Evolutionary conservation across 805 yeast genomes (phyloP), one percentile per base, ranked within the genome.

Genomic region (Ogataea saltuana): DNA sequence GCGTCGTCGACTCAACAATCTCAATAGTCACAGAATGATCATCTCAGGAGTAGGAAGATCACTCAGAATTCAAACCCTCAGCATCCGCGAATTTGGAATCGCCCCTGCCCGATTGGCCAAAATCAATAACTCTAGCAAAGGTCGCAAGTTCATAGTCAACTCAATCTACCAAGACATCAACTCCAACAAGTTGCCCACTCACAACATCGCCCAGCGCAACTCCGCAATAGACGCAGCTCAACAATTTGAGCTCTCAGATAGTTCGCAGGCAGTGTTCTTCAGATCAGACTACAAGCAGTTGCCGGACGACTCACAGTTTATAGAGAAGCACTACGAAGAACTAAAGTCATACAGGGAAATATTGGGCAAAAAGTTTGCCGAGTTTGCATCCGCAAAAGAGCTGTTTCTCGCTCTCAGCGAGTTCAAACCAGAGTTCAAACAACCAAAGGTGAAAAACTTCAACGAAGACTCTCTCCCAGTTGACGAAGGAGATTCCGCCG

Each of bases 231-330:
- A 51, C 17, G 67, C 67, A 3, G 60, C 58, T 18, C 30, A 46
- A 9, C 51, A 54, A 33, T 61, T 61, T 31, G 42, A 45, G 4
- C 13, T 41, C 9, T 33, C 54, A 15, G 46, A 48, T 20, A 41
- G 30, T 9, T 40, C 47, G 8, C 37, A 46, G 8, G 45, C 53
- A 4, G 38, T 49, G 3, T 36, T 52, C 12, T 22, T 52, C 17
- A 30, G 54, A 3, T 44, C 40, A 1, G 61, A 69, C 17, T 76
- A 76, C 49, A 67, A 60, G 26, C 81, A 76, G 49, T 53, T 76
- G 15, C 81, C 81, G 0, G 81, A 76, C 31, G 80, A 76, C 51
- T 74, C 79, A 0, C 71, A 70, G 47, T 74, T 70, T 53, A 73
- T 76, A 25, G 77, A 73, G 38, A 71, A 73, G 42, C 78, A 72